Evolutionary conservation across 2,329 filamentous ascomycete species (phyloP).

Genomic region (Drechslera avenae): DNA sequence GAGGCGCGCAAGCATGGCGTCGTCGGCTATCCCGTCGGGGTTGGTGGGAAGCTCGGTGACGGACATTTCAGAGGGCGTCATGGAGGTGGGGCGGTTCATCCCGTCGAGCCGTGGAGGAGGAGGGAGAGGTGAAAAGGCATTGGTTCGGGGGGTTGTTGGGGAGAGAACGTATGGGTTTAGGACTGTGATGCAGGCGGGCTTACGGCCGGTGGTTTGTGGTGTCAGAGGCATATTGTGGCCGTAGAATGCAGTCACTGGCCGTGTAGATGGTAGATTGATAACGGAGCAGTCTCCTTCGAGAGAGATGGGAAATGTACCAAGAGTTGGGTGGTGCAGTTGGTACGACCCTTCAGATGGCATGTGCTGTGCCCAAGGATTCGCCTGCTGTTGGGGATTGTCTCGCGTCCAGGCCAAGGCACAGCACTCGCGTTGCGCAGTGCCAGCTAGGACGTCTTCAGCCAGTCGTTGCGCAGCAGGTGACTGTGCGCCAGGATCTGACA

Average conservation of each 20-base stretch:
- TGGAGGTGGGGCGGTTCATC: slow-evolving; percentile 35
- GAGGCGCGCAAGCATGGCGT: slow-evolving; percentile 51
- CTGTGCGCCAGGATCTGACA: slow-evolving; percentile 70
- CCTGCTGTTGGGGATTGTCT: slow-evolving; percentile 43
- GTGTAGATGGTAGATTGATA: slow-evolving; percentile 45
- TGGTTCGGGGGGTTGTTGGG: slow-evolving; percentile 40
- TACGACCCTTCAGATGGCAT: slow-evolving; percentile 50
- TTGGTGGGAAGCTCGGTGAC: slow-evolving; percentile 41
- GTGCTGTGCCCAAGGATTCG: slow-evolving; percentile 47
- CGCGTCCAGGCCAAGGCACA: slow-evolving; percentile 71
- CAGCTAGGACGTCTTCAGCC: slow-evolving; percentile 63
- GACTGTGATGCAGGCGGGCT: slow-evolving; percentile 44
- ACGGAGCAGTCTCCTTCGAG: slow-evolving; percentile 50
- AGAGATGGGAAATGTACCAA: slow-evolving; percentile 52
- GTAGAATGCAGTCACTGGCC: slow-evolving; percentile 49
- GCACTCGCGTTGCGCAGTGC: slow-evolving; percentile 70
- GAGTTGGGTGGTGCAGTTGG: slow-evolving; percentile 52
- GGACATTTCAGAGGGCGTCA: slow-evolving; percentile 43
- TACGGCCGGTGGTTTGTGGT: slow-evolving; percentile 35
- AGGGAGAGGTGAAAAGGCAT: slow-evolving; percentile 38
- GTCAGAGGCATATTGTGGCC: slow-evolving; percentile 46
- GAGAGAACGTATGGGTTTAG: slow-evolving; percentile 49
- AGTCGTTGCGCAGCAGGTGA: slow-evolving; percentile 66
- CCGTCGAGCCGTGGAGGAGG: slow-evolving; percentile 33
- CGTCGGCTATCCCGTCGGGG: slow-evolving; percentile 44